phyloP scores from a whole-genome alignment of 1,139 yeast species.

The Kodamaea arcana region DNA sequence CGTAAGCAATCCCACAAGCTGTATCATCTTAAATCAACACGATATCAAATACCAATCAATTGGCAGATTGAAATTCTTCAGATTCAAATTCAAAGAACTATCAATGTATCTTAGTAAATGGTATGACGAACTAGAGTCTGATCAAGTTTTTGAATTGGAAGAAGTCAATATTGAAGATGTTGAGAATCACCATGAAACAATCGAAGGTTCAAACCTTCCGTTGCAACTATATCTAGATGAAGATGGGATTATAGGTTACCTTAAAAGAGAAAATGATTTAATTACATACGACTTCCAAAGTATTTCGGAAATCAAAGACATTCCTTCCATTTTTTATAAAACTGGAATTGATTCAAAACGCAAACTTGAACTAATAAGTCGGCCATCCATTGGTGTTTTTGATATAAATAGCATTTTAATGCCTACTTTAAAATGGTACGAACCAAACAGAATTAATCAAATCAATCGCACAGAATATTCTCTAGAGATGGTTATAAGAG shows the following conservation, averaged over 20 bases:
- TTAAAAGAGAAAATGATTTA: constrained; percentile 3
- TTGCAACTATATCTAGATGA: constrained; percentile 11
- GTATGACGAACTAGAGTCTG: constrained; percentile 1
- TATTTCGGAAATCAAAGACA: constrained; percentile 4
- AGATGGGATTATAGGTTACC: constrained; percentile 1
- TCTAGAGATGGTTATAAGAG: background rate
- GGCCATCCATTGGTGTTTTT: constrained; percentile 9
- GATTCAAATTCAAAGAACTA: constrained; percentile 13
- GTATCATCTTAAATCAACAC: constrained; percentile 6
- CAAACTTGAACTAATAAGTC: constrained; percentile 11
- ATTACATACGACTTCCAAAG: constrained; percentile 4
- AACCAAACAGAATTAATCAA: constrained; percentile 4
- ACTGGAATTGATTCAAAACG: constrained; percentile 14
- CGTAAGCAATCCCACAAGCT: background rate
- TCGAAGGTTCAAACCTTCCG: constrained; percentile 5
- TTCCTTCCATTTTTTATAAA: constrained; percentile 8
- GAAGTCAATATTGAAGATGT: constrained; percentile 3
- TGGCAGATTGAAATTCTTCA: constrained; percentile 11
- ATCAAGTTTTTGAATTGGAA: background rate
- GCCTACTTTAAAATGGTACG: constrained; percentile 9
- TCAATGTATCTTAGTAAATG: constrained; percentile 6
- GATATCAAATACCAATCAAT: constrained; percentile 8
- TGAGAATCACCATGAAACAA: constrained; percentile 5
- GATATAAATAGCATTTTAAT: constrained; percentile 12
- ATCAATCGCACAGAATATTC: constrained; percentile 3